A percentile compares a stretch with the other conserved stretches of the same genome.
Evolutionary conservation across 306 rosid genomes (phyloP).

Genomic region (Calophaca sinica): DNA sequence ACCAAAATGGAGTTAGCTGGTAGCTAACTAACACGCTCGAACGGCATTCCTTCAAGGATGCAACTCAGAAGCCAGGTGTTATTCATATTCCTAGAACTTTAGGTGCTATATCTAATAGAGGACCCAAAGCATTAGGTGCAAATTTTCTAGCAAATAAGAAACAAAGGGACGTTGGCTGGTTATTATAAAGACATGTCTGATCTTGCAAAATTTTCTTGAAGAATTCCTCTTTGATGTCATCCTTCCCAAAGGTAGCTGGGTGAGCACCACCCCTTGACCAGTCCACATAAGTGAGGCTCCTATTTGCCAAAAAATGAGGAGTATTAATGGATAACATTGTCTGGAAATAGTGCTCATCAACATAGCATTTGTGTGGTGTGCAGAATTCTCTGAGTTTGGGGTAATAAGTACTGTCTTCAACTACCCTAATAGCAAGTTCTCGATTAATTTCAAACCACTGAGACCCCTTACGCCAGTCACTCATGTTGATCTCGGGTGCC

Average conservation of each 20-base stretch:
- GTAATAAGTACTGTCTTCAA: slow-evolving; percentile 75
- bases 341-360: slow-evolving; percentile 98
- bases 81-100: slow-evolving; percentile 74
- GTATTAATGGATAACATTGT: slow-evolving; percentile 78
- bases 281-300: slow-evolving; percentile 90
- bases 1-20: slow-evolving; percentile 46
- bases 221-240: slow-evolving; percentile 79
- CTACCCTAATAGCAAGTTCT: slow-evolving; percentile 69
- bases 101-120: slow-evolving; percentile 74
- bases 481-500: slow-evolving; percentile 87
- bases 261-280: slow-evolving; percentile 99
- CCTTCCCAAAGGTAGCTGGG: slow-evolving; percentile 94
- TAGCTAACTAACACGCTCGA: slow-evolving; percentile 48
- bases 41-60: slow-evolving; percentile 39
- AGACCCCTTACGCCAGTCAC: slow-evolving; percentile 93
- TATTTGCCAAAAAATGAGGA: slow-evolving; percentile 84
- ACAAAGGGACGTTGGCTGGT: slow-evolving; percentile 86
- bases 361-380: slow-evolving; percentile 83
- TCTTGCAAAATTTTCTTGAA: slow-evolving; percentile 68
- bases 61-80: slow-evolving; percentile 38
- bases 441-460: slow-evolving; percentile 95
- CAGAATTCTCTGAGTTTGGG: slow-evolving; percentile 79
- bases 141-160: slow-evolving; percentile 94
- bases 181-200: slow-evolving; percentile 76
- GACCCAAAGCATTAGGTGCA: slow-evolving; percentile 89